Evolutionary conservation across 192 early-diverging fungal species (phyloP), one percentile per base, ranked within the genome.

Genomic region (Polychytrium aggregatum): DNA sequence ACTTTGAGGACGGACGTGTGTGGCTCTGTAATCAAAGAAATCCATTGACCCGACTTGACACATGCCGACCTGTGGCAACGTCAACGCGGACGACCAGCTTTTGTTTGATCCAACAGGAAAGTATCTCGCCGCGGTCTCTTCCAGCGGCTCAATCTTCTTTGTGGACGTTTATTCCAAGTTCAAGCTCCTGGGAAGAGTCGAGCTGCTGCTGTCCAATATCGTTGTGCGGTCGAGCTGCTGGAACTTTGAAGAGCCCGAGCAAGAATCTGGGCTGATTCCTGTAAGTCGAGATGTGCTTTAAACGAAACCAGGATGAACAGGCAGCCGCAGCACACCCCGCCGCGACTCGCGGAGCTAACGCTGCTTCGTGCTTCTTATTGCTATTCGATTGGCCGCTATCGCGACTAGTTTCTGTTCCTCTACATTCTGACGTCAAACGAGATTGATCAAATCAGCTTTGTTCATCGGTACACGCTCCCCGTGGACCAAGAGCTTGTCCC

Each of bases 51-150:
- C n/a, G n/a, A n/a, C n/a, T n/a, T n/a, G n/a, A n/a, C n/a, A n/a
- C n/a, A n/a, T n/a, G n/a, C n/a, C n/a, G n/a, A n/a, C n/a, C n/a
- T n/a, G n/a, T n/a, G n/a, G n/a, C n/a, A n/a, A n/a, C n/a, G n/a
- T n/a, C n/a, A n/a, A 29, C 4, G n/a, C 10, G 18, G 6, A 40
- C 41, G 1, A n/a, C 40, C 37, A 71, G 59, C 37, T 76, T 2
- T 13, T 46, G 8, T 63, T 71, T 30, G 73, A 76, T 44, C 58
- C 63, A 1, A 58, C 57, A 3, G 68, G 68, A 8, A 44, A 56
- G 27, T 71, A 50, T 33, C 43, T 76, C 25, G 46, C 55, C 14
- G 44, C 56, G 7, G 41, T 30, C 21, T 44, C 63, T 10, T 29
- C 38, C 10, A 48, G 59, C 37, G 29, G 44, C n/a, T 28, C 31